These are phyloP conservation scores for Phaeosphaeria sp. DNA, from an alignment of 2,329 filamentous ascomycete genomes.

Conservation along the genomic window DNA sequence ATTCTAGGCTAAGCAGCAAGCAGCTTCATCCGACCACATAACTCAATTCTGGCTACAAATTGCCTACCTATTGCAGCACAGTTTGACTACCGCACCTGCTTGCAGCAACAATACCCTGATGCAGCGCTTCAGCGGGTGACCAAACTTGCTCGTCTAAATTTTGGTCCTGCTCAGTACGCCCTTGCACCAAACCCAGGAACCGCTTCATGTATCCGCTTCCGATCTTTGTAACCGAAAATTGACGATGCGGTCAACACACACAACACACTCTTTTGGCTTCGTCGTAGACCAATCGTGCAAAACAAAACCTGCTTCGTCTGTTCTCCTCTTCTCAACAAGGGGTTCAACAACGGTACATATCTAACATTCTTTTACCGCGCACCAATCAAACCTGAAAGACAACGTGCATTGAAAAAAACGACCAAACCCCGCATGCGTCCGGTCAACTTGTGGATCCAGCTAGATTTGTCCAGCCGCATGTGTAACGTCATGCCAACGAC, in stretches of 20 bases:
- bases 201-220: not conserved
- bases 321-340: not conserved
- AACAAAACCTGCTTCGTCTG: not conserved
- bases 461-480: constrained; percentile 10
- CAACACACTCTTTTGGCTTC: not conserved
- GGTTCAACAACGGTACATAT: constrained; percentile 1
- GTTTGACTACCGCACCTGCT: not conserved
- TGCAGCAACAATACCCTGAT: not conserved
- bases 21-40: not conserved
- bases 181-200: not conserved
- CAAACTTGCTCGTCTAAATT: not conserved
- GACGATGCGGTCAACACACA: not conserved
- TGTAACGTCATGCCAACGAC: not conserved
- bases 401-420: constrained; percentile 1
- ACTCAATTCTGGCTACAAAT: not conserved
- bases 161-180: not conserved
- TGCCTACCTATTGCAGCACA: not conserved
- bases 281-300: not conserved
- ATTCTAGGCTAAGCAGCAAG: not conserved
- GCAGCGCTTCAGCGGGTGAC: not conserved
- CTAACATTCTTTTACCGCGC: not conserved
- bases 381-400: constrained; percentile 13
- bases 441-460: constrained; percentile 11
- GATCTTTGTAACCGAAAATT: not conserved
- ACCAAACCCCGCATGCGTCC: constrained; percentile 12